These are phyloP conservation scores for Phaseolus lunatus DNA, from an alignment of 306 rosid genomes.

Conservation along the genomic window DNA sequence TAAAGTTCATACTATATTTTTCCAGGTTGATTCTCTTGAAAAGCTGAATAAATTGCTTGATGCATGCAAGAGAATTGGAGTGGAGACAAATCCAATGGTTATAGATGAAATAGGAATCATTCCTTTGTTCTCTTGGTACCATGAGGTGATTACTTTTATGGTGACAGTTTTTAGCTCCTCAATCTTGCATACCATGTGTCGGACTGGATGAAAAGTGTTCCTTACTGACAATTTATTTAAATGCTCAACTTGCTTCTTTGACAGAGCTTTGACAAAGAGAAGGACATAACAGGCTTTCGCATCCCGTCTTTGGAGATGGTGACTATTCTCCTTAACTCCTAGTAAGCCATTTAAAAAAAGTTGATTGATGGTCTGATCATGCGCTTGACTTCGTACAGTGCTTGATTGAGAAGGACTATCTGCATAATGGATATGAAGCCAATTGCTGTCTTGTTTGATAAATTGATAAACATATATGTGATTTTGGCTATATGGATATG, in stretches of 20 bases:
- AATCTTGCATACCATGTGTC: conserved; percentile 40
- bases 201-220: conserved; percentile 26
- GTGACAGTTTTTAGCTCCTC: conserved; percentile 41
- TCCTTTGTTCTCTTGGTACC: conserved; percentile 96
- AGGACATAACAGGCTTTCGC: conserved; percentile 65
- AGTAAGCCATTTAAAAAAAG: conserved; percentile 55
- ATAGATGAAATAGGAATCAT: conserved; percentile 80
- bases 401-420: conserved; percentile 38
- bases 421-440: neutral
- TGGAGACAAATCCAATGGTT: conserved; percentile 69
- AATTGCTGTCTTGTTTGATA: neutral
- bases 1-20: conserved; percentile 28
- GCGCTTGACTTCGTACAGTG: conserved; percentile 34
- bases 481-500: neutral
- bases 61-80: conserved; percentile 72
- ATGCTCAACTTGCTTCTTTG: conserved; percentile 41
- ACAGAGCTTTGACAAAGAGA: conserved; percentile 93
- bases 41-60: conserved; percentile 76
- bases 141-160: conserved; percentile 68
- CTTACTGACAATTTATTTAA: conserved; percentile 27
- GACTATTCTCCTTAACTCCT: conserved; percentile 70
- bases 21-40: conserved; percentile 80
- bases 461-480: neutral
- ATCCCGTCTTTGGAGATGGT: conserved; percentile 91
- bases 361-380: conserved; percentile 43